A percentile compares a stretch with the other conserved stretches of the same genome.
These are phyloP conservation scores for Aspergillus phoenicis DNA, from an alignment of 2,329 filamentous ascomycete species.

Conservation along the genomic window DNA sequence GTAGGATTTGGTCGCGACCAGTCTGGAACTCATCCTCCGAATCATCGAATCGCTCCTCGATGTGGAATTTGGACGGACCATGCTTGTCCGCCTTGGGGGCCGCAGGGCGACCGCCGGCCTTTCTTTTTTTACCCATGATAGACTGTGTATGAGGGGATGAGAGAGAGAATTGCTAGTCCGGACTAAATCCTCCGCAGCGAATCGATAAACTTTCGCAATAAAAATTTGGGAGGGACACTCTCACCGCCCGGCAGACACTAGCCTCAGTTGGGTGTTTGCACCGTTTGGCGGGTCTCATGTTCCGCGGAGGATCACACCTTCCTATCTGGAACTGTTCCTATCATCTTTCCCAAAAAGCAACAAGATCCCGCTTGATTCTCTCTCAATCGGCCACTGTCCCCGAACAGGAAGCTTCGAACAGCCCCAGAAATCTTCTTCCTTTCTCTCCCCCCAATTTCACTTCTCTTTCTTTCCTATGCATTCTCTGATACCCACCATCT, in stretches of 20 bases:
- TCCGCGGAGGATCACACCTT: slow-evolving; percentile 8
- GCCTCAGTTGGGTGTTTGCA: slow-evolving; percentile 27
- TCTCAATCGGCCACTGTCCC: slow-evolving; percentile 5
- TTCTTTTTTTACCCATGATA: slow-evolving; percentile 65
- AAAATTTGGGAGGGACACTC: slow-evolving; percentile 37
- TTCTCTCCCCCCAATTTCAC: slow-evolving; percentile 12
- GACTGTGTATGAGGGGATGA: slow-evolving; percentile 1
- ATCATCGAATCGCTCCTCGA: slow-evolving; percentile 78
- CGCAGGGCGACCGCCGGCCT: slow-evolving; percentile 59
- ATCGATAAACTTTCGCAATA: slow-evolving; percentile 30
- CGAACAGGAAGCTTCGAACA: neutral
- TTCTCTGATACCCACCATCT: slow-evolving; percentile 23
- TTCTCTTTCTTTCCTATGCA: slow-evolving; percentile 25
- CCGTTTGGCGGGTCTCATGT: slow-evolving; percentile 1
- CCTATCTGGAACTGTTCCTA: neutral
- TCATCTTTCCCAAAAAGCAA: too few relatives aligned
- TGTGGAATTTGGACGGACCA: slow-evolving; percentile 38
- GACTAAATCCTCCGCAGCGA: slow-evolving; percentile 5
- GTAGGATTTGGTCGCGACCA: slow-evolving; percentile 79
- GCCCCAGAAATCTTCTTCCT: slow-evolving; percentile 9
- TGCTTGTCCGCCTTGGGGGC: slow-evolving; percentile 33
- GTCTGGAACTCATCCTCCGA: slow-evolving; percentile 93
- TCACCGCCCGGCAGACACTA: slow-evolving; percentile 35
- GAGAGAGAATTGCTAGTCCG: slow-evolving; percentile 1
- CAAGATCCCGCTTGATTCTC: too few relatives aligned